Percentiles rank a stretch among this genome's conserved stretches.
Evolutionary conservation across 2,329 filamentous ascomycete species (phyloP).

Genomic region (Epichloe bromicola): DNA sequence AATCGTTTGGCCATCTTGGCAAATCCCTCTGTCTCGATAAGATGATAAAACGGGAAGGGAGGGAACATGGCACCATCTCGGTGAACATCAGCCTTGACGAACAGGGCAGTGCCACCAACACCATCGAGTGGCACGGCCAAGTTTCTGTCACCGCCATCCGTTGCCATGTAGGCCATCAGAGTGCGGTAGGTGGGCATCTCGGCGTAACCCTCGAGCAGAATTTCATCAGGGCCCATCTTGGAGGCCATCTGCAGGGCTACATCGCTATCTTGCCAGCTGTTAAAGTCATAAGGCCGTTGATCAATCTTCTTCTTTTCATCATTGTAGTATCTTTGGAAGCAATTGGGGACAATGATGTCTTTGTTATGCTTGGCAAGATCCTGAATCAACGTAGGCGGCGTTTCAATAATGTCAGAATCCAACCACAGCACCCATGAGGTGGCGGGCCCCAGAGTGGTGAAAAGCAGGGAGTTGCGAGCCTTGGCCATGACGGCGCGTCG

Average conservation of each 20-base stretch:
- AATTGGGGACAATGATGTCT: conserved; percentile 88
- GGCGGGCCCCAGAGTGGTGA: conserved; percentile 80
- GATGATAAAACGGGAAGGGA: conserved; percentile 86
- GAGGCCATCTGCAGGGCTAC: conserved; percentile 61
- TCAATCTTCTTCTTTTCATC: conserved; percentile 53
- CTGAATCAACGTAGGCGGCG: conserved; percentile 72
- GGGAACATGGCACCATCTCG: conserved; percentile 98
- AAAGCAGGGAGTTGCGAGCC: conserved; percentile 85
- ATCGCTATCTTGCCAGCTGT: conserved; percentile 89
- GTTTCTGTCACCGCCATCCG: conserved; percentile 41
- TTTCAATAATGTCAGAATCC: conserved; percentile 84
- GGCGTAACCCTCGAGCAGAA: conserved; percentile 82
- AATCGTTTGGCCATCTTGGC: conserved; percentile 90
- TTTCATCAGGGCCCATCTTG: conserved; percentile 81
- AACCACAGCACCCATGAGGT: conserved; percentile 98
- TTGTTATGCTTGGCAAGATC: conserved; percentile 81
- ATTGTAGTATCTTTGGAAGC: conserved; percentile 77
- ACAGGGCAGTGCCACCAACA: conserved; percentile 79
- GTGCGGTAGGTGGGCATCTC: conserved; percentile 87
- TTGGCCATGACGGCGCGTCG: conserved; percentile 84
- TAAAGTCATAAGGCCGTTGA: conserved; percentile 87
- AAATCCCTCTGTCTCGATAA: conserved; percentile 97
- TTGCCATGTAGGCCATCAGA: conserved; percentile 75
- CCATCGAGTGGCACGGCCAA: conserved; percentile 71
- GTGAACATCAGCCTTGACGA: conserved; percentile 95